These are phyloP conservation scores for Ascobolus immersus DNA, from an alignment of 495 filamentous ascomycete species.

Conservation along the genomic window DNA sequence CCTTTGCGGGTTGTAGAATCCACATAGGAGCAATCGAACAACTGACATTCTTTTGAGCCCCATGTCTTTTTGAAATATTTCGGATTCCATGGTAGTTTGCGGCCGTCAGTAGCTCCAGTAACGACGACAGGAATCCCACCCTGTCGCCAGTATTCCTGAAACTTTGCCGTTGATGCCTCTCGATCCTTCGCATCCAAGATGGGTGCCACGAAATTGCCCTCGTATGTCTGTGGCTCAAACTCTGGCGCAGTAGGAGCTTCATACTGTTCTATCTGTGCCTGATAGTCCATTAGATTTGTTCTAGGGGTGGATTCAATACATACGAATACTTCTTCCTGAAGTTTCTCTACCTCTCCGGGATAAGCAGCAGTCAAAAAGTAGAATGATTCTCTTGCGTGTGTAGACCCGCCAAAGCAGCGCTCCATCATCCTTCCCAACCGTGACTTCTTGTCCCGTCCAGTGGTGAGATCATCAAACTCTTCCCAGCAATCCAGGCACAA, in stretches of 20 bases:
- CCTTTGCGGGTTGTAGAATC: not conserved
- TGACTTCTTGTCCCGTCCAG: not conserved
- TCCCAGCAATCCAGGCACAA: slow-evolving; percentile 15
- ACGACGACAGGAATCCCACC: slow-evolving; percentile 14
- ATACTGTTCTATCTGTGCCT: too few species aligned
- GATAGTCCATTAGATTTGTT: too few species aligned
- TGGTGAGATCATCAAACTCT: slow-evolving; percentile 9
- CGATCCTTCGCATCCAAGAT: too few species aligned
- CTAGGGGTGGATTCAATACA: too few species aligned
- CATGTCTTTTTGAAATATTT: slow-evolving; percentile 12
- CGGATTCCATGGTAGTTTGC: slow-evolving; percentile 14
- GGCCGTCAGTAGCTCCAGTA: slow-evolving; percentile 7
- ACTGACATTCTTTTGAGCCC: slow-evolving; percentile 8
- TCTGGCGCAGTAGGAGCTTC: too few species aligned
- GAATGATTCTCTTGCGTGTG: slow-evolving; percentile 8
- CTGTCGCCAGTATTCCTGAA: slow-evolving; percentile 7
- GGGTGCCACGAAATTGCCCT: too few species aligned
- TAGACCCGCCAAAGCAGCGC: slow-evolving; percentile 7
- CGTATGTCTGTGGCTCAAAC: too few species aligned
- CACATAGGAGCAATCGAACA: slow-evolving; percentile 12
- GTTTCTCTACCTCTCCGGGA: slow-evolving; percentile 7
- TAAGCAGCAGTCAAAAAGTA: slow-evolving; percentile 12
- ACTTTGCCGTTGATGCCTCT: too few species aligned
- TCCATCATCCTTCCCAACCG: slow-evolving; percentile 1
- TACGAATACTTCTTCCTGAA: not conserved